phyloP scores from a whole-genome alignment of 805 yeast species.

The Candida alai region DNA sequence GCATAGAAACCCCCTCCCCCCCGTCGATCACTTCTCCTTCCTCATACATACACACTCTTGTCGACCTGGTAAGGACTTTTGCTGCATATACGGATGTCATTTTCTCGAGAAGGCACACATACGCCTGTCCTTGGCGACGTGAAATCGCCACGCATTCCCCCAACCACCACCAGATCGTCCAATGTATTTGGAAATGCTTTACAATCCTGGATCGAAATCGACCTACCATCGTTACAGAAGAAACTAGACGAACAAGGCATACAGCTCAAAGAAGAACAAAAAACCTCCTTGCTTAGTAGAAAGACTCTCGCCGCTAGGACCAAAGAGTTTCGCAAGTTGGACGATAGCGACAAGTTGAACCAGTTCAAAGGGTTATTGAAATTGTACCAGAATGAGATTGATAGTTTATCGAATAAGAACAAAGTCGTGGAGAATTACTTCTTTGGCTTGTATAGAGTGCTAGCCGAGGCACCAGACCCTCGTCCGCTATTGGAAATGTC shows the following conservation, averaged over 20 bases:
- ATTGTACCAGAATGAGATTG: slow-evolving; percentile 85
- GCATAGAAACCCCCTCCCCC: too few relatives aligned
- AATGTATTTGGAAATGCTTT: slow-evolving; percentile 53
- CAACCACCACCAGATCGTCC: slow-evolving; percentile 8
- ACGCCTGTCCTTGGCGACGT: too few relatives aligned
- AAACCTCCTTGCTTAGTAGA: slow-evolving; percentile 62
- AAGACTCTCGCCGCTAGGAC: slow-evolving; percentile 79
- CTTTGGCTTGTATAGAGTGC: slow-evolving; percentile 65
- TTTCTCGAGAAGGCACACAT: too few relatives aligned
- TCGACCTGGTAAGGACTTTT: too few relatives aligned
- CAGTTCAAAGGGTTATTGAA: slow-evolving; percentile 67
- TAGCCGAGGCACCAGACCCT: slow-evolving; percentile 94
- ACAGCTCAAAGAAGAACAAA: slow-evolving; percentile 67
- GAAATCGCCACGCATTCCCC: too few relatives aligned
- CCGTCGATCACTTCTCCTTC: too few relatives aligned
- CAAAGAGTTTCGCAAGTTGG: slow-evolving; percentile 75
- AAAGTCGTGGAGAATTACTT: slow-evolving; percentile 71
- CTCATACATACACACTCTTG: too few relatives aligned
- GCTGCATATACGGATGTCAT: too few relatives aligned
- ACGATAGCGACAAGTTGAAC: slow-evolving; percentile 60
- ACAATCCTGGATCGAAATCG: slow-evolving; percentile 72
- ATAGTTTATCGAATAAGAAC: slow-evolving; percentile 70
- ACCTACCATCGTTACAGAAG: slow-evolving; percentile 65
- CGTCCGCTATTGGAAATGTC: slow-evolving; percentile 72
- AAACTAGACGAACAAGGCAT: slow-evolving; percentile 71